These are phyloP conservation scores for Botryotinia convoluta DNA, from an alignment of 2,329 filamentous ascomycete species.

Conservation along the genomic window DNA sequence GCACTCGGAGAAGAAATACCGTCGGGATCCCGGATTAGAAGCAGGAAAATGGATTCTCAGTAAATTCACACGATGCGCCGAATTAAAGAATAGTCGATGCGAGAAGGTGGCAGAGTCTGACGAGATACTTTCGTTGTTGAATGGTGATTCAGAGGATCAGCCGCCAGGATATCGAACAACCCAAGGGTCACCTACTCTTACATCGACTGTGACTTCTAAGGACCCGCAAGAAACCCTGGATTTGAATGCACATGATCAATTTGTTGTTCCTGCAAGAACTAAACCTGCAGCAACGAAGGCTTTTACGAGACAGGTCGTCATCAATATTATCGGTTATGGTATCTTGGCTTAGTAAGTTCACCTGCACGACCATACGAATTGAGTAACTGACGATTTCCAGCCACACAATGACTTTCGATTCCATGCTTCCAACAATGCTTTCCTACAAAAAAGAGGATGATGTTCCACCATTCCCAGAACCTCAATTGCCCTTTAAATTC, in stretches of 20 bases:
- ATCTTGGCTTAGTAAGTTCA: conserved; percentile 86
- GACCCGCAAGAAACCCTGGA: conserved; percentile 43
- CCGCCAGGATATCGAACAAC: conserved; percentile 67
- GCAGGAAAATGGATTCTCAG: conserved; percentile 68
- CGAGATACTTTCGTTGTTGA: conserved; percentile 57
- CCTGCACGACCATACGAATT: conserved; percentile 12
- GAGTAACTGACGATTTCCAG: conserved; percentile 47
- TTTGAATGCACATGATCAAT: conserved; percentile 29
- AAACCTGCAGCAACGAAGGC: conserved; percentile 52
- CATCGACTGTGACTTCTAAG: conserved; percentile 38
- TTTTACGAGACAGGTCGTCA: conserved; percentile 80
- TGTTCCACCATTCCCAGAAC: conserved; percentile 43
- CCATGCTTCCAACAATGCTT: conserved; percentile 88
- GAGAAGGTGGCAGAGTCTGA: conserved; percentile 42
- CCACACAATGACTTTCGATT: conserved; percentile 95
- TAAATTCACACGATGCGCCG: conserved; percentile 36
- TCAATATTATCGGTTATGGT: conserved; percentile 87
- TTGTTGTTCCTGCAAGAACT: conserved; percentile 33
- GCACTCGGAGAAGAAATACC: conserved; percentile 75
- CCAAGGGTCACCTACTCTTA: conserved; percentile 52
- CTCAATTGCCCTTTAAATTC: conserved; percentile 82
- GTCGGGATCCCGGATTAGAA: conserved; percentile 73
- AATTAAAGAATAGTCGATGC: conserved; percentile 38
- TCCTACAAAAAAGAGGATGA: conserved; percentile 24
- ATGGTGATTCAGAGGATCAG: conserved; percentile 50